Evolutionary conservation across 2,329 filamentous ascomycete genomes (phyloP).

Genomic region (Colletotrichum acutatum): DNA sequence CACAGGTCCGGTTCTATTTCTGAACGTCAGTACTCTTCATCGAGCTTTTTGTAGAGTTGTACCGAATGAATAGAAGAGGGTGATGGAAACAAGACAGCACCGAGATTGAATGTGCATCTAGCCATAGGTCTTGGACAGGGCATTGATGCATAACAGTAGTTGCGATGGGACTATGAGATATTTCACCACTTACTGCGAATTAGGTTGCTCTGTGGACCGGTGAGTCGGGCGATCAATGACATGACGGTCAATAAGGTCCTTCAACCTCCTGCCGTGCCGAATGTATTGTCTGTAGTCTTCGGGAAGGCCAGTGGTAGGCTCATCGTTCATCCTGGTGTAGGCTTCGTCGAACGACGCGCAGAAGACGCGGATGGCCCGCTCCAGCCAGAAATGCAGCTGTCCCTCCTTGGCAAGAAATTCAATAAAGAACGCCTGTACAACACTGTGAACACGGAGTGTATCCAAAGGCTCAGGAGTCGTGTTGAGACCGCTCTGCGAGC

Average conservation of each 20-base stretch:
- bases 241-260: conserved; percentile 53
- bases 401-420: conserved; percentile 56
- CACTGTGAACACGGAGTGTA: conserved; percentile 60
- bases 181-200: background rate
- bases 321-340: conserved; percentile 53
- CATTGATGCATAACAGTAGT: background rate
- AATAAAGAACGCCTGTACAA: conserved; percentile 64
- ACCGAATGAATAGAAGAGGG: background rate
- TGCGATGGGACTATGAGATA: background rate
- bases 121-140: background rate
- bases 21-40: background rate
- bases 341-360: conserved; percentile 61
- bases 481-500: conserved; percentile 49
- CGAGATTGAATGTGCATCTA: background rate
- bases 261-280: conserved; percentile 61
- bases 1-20: conserved; percentile 41
- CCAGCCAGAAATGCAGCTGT: conserved; percentile 59
- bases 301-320: conserved; percentile 51
- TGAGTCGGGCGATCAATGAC: conserved; percentile 39
- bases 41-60: background rate
- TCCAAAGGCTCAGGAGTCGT: conserved; percentile 55
- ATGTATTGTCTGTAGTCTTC: conserved; percentile 64
- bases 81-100: background rate
- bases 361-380: conserved; percentile 59
- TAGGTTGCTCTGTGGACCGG: background rate